Conservation (phyloP, 768 basidiomycete species). For the Lentinus tigrinus region DNA sequence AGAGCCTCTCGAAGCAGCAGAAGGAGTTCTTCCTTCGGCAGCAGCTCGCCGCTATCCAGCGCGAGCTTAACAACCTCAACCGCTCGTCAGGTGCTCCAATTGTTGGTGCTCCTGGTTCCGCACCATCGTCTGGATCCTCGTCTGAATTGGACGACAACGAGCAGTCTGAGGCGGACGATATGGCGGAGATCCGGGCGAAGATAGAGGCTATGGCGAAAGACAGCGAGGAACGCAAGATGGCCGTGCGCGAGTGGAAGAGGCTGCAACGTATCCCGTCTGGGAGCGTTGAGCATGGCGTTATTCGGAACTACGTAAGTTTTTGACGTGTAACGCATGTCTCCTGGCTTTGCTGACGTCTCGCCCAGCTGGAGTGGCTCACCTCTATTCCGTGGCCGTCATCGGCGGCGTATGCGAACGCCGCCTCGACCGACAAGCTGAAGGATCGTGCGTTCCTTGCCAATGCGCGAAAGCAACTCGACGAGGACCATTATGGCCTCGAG, state of each 20-base stretch:
- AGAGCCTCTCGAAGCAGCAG: constrained; percentile 84
- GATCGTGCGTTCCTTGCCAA: constrained; percentile 61
- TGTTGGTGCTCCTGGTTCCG: background rate
- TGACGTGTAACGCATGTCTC: background rate
- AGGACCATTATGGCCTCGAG: constrained; percentile 89
- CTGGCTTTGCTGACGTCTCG: background rate
- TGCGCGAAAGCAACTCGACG: constrained; percentile 80
- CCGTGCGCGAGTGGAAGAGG: constrained; percentile 79
- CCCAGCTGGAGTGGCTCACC: constrained; percentile 87
- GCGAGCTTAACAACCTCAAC: constrained; percentile 64
- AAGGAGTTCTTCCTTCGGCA: constrained; percentile 86
- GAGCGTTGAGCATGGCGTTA: constrained; percentile 88
- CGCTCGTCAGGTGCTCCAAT: constrained; percentile 18
- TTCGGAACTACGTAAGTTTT: constrained; percentile 70
- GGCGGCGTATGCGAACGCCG: constrained; percentile 16
- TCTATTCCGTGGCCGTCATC: constrained; percentile 73
- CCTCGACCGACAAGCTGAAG: constrained; percentile 38
- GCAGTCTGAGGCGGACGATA: constrained; percentile 76
- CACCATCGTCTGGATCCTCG: constrained; percentile 12
- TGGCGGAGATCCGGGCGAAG: constrained; percentile 67
- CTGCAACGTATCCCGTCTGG: constrained; percentile 86
- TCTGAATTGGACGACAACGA: constrained; percentile 76
- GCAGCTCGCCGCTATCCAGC: constrained; percentile 77
- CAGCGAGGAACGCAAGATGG: constrained; percentile 80
- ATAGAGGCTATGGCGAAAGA: constrained; percentile 74